Evolutionary conservation across 2,329 filamentous ascomycete genomes (phyloP).

Genomic region (Drechslerella dactyloides): DNA sequence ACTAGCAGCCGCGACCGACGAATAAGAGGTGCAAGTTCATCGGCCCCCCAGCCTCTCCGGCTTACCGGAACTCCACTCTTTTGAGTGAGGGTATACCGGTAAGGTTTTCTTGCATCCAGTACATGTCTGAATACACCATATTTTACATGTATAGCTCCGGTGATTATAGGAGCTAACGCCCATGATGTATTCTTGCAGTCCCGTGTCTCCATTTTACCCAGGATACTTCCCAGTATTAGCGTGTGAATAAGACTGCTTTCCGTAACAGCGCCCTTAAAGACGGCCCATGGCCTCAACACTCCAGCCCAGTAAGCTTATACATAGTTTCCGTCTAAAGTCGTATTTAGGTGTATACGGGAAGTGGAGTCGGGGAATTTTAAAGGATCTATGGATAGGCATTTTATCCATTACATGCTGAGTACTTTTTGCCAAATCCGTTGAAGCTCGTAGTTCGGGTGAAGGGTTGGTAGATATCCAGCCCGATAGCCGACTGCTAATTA

Average conservation of each 20-base stretch:
- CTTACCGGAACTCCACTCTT: slow-evolving; percentile 29
- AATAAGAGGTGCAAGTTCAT: not conserved
- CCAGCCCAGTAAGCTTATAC: not conserved
- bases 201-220: slow-evolving; percentile 41
- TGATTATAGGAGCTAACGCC: slow-evolving; percentile 35
- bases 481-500: slow-evolving; percentile 43
- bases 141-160: slow-evolving; percentile 29
- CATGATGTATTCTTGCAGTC: slow-evolving; percentile 21
- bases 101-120: slow-evolving; percentile 22
- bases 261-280: slow-evolving; percentile 32
- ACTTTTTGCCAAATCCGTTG: slow-evolving; percentile 48
- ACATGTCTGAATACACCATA: slow-evolving; percentile 39
- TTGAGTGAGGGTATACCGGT: not conserved
- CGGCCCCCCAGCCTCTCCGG: not conserved
- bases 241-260: slow-evolving; percentile 5
- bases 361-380: slow-evolving; percentile 50
- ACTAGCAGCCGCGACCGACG: not conserved
- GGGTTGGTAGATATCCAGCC: slow-evolving; percentile 17
- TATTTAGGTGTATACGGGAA: slow-evolving; percentile 32
- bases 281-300: not conserved
- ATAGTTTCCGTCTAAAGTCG: not conserved
- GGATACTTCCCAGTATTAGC: not conserved
- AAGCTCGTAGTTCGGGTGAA: slow-evolving; percentile 20
- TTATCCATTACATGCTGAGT: slow-evolving; percentile 28
- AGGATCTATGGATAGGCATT: slow-evolving; percentile 25